These are phyloP conservation scores for Heterobasidion irregulare DNA, from an alignment of 1,284 basidiomycete genomes.

Conservation along the genomic window DNA sequence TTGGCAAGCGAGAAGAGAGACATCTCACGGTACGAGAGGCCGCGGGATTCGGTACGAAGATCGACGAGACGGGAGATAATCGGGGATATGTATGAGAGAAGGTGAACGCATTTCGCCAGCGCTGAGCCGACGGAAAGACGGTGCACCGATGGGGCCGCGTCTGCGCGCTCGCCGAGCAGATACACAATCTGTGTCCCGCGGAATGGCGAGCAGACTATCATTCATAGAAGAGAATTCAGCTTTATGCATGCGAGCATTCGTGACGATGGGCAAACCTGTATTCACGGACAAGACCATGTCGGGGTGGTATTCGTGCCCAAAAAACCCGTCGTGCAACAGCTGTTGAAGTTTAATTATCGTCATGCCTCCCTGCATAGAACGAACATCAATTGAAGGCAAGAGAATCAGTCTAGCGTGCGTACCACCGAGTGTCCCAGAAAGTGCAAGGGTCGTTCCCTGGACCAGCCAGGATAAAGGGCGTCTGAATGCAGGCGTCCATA, in stretches of 20 bases:
- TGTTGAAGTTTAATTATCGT: slow-evolving; percentile 41
- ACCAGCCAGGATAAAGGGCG: slow-evolving; percentile 45
- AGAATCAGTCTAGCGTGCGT: slow-evolving; percentile 3
- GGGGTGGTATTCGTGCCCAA: slow-evolving; percentile 27
- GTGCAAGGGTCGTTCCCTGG: slow-evolving; percentile 33
- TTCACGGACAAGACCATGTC: slow-evolving; percentile 41
- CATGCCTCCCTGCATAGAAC: slow-evolving; percentile 31
- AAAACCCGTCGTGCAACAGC: slow-evolving; percentile 32
- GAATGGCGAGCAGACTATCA: slow-evolving; percentile 37
- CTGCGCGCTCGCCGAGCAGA: slow-evolving; percentile 32
- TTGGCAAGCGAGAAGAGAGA: slow-evolving; percentile 24
- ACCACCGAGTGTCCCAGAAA: slow-evolving; percentile 50
- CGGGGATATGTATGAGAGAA: slow-evolving; percentile 35
- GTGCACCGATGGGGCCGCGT: slow-evolving; percentile 32
- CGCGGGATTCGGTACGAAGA: slow-evolving; percentile 34
- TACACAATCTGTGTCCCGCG: slow-evolving; percentile 42
- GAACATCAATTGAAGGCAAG: neutral
- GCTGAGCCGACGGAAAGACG: slow-evolving; percentile 31
- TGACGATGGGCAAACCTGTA: slow-evolving; percentile 22
- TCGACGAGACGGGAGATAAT: slow-evolving; percentile 30
- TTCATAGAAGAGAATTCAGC: neutral
- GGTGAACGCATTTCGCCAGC: slow-evolving; percentile 31
- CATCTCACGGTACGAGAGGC: slow-evolving; percentile 29
- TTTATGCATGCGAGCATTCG: neutral
- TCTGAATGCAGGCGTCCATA: slow-evolving; percentile 31